Evolutionary conservation across 768 basidiomycete species (phyloP), one percentile per base, ranked within the genome.

Genomic region (Phylloporus arenicola): DNA sequence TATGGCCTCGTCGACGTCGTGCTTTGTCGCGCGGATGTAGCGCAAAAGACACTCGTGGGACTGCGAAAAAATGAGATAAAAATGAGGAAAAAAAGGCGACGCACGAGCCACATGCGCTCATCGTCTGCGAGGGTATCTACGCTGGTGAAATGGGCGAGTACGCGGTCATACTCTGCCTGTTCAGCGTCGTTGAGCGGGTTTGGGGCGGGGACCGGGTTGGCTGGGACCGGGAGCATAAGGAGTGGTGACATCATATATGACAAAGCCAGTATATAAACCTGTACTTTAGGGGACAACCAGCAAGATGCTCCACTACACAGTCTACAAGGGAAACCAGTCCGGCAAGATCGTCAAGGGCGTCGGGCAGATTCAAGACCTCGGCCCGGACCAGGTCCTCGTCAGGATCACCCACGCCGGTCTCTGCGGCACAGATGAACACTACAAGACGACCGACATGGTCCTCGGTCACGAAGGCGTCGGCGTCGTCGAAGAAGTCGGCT

Each of bases 11-110:
- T 72, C 61, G 7, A 71, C 65, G 49, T 79, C 77, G 84, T 88
- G 89, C 55, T 91, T 92, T 0, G 80, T 75, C 3, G 91, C 91
- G 38, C 89, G 82, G 33, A 89, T 68, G 64, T 84, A 92, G 75
- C 89, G 75, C 38, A 86, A 71, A 35, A 91, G 64, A 65, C 86
- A 88, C 55, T 91, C 89, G 59, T 77, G 76, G 3, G 85, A 84
- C 68, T 68, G n/a, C 7, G 0, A 3, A 0, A 6, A 19, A 12
- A 12, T 43, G n/a, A 30, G 43, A 17, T 4, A n/a, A 9, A 8
- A 14, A 39, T 6, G 7, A 17, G 12, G 38, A 25, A 46, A 17
- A 48, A 22, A 14, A 14, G 8, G 31, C 1, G 31, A 75, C 78
- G 43, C 48, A 81, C 79, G 59, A 92, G 71, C 87, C 88, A 92